Base-by-base conservation (phyloP, 2,329 filamentous ascomycete species). In the Colletotrichum caudatum region DNA sequence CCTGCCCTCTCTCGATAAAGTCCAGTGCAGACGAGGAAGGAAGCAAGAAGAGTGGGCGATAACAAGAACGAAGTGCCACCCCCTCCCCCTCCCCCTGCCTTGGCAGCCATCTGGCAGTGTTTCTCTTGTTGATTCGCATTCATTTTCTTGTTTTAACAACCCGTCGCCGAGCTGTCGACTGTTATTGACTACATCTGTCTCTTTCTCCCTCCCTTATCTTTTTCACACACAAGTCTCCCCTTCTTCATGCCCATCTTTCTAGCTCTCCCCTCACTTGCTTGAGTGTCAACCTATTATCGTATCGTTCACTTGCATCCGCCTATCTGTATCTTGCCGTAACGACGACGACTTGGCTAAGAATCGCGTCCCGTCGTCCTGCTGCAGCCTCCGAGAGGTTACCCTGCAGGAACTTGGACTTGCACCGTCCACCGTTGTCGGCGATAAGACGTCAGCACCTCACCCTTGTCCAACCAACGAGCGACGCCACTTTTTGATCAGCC, bases 131-230 rank as follows among this genome's bases (percentile, higher is more conserved):
- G 57, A 51, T 71, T 67, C 69, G 46, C 69, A 50, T 67, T 60
- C 64, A 60, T 67, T 71, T 66, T 66, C 68, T 70, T 71, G 71
- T 72, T 68, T 73, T 66, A 64, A 58, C 67, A 39, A 66, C 54
- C 63, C 48, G 26, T 58, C 44, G 29, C 16, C 66, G 66, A 57
- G 18, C 62, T 71, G 62, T 66, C 62, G 59, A 51, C 62, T 66
- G 57, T 48, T 50, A 35, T 60, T n/a, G 35, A 50, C 44, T 57
- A 33, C 46, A 35, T 41, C 37, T 41, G 37, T 37, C 23, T 67
- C 26, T 41, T 26, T 57, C 57, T 26, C 48, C 53, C 50, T 56
- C 41, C 26, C 44, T 48, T 48, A n/a, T 51, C 35, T 54, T 18
- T 35, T 33, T 56, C 37, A 23, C 37, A 48, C 57, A 39, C 64